These are phyloP conservation scores for Fusarium subtropicale DNA, from an alignment of 2,329 filamentous ascomycete genomes.

Conservation along the genomic window DNA sequence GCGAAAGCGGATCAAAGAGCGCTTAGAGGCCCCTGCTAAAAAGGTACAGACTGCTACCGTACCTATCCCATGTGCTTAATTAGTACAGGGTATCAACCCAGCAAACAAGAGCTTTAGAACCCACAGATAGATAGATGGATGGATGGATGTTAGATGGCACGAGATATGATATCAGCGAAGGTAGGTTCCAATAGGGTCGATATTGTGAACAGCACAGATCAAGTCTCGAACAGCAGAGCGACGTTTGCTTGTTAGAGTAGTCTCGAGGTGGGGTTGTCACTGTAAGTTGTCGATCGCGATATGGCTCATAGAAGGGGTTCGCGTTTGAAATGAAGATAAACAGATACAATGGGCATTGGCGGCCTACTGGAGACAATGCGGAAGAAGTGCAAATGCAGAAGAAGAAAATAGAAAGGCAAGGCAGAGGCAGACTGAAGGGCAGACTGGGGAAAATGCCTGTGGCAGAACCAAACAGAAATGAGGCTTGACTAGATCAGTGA, in stretches of 20 bases:
- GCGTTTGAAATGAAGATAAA: conserved; percentile 30
- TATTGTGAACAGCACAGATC: not conserved
- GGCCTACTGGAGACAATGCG: conserved; percentile 11
- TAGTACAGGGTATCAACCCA: conserved; percentile 24
- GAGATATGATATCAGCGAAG: conserved; percentile 16
- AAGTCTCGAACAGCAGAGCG: conserved; percentile 1
- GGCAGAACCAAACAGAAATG: conserved; percentile 43
- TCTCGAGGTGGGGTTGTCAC: conserved; percentile 15
- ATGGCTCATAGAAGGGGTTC: conserved; percentile 27
- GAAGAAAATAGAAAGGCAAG: conserved; percentile 7
- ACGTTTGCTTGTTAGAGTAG: conserved; percentile 5
- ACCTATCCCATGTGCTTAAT: conserved; percentile 20
- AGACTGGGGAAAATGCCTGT: conserved; percentile 30
- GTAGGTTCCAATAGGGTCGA: conserved; percentile 16
- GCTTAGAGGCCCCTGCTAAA: conserved; percentile 44
- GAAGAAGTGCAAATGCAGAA: not conserved
- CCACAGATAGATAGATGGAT: conserved; percentile 11
- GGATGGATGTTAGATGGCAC: conserved; percentile 16
- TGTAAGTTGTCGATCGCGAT: conserved; percentile 32
- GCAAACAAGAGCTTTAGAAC: conserved; percentile 29
- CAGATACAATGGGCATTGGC: conserved; percentile 18
- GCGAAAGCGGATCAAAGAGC: conserved; percentile 45
- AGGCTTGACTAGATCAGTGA: conserved; percentile 42
- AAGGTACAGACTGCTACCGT: conserved; percentile 19
- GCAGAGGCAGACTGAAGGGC: conserved; percentile 39